Evolutionary conservation across 495 filamentous ascomycete species (phyloP).

Genomic region (Bathelium albidoporum): DNA sequence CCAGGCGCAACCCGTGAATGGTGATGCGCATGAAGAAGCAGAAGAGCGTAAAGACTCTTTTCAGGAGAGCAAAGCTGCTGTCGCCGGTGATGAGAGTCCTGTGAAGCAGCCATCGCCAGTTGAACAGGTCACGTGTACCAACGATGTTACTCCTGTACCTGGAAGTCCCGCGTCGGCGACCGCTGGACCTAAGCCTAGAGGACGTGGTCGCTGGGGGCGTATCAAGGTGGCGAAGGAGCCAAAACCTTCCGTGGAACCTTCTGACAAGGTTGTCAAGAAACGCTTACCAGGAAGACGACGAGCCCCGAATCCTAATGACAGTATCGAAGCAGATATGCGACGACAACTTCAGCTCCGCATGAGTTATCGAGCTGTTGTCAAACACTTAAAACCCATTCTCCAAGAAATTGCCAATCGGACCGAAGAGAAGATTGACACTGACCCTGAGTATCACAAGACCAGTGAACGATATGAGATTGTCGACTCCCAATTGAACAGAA

Average conservation of each 20-base stretch:
- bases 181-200: not conserved
- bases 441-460: constrained; percentile 21
- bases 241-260: constrained; percentile 3
- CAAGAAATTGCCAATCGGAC: constrained; percentile 27
- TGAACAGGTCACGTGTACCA: not conserved
- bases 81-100: constrained; percentile 10
- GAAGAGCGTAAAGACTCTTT: constrained; percentile 9
- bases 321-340: constrained; percentile 29
- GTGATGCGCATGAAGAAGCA: constrained; percentile 15
- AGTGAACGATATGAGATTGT: constrained; percentile 22
- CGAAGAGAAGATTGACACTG: constrained; percentile 22
- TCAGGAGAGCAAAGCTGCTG: not conserved
- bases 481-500: constrained; percentile 16
- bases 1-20: not conserved
- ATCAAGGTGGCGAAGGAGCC: not conserved
- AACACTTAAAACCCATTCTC: constrained; percentile 27
- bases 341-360: constrained; percentile 31
- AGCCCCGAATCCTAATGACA: constrained; percentile 25
- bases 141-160: constrained; percentile 5
- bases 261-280: constrained; percentile 15
- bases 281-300: constrained; percentile 30
- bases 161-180: constrained; percentile 5
- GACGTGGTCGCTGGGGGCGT: not conserved
- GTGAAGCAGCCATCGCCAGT: not conserved
- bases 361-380: constrained; percentile 26